A percentile compares a stretch with the other conserved stretches of the same genome.
phyloP scores from a whole-genome alignment of 2,329 filamentous ascomycete species.

The Pyricularia pennisetigena region DNA sequence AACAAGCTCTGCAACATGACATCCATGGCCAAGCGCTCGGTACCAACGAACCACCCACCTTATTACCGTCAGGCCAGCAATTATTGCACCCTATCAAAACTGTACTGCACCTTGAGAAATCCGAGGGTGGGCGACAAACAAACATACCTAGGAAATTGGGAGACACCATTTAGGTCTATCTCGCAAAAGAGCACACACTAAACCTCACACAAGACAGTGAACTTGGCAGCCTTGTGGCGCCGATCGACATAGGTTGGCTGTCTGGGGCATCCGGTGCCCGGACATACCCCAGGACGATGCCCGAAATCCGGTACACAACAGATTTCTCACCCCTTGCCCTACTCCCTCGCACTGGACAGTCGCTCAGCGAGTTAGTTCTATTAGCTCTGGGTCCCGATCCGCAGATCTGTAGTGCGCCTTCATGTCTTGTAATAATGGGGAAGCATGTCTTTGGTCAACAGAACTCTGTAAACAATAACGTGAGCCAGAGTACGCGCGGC shows the following conservation, averaged over 20 bases:
- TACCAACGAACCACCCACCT: background rate
- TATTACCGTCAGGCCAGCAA: background rate
- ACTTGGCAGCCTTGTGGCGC: background rate
- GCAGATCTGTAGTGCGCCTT: background rate
- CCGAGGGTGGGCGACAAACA: background rate
- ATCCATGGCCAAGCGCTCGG: background rate
- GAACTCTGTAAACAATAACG: background rate
- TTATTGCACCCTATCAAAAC: background rate
- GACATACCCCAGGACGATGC: background rate
- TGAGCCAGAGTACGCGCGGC: background rate
- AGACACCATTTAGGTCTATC: background rate
- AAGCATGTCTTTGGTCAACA: background rate
- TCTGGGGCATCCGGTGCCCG: background rate
- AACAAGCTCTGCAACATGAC: background rate
- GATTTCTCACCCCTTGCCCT: background rate
- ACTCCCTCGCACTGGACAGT: background rate
- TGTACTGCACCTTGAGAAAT: background rate
- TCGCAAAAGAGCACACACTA: background rate
- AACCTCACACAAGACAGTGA: background rate
- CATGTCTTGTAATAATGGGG: background rate
- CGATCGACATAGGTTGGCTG: background rate
- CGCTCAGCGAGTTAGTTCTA: background rate
- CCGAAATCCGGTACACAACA: background rate
- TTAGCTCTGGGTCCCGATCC: background rate
- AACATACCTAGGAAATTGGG: background rate